Evolutionary conservation across 441 rosid species (phyloP), one percentile per base, ranked within the genome.

Genomic region (Pelargonium myrrhifolium): DNA sequence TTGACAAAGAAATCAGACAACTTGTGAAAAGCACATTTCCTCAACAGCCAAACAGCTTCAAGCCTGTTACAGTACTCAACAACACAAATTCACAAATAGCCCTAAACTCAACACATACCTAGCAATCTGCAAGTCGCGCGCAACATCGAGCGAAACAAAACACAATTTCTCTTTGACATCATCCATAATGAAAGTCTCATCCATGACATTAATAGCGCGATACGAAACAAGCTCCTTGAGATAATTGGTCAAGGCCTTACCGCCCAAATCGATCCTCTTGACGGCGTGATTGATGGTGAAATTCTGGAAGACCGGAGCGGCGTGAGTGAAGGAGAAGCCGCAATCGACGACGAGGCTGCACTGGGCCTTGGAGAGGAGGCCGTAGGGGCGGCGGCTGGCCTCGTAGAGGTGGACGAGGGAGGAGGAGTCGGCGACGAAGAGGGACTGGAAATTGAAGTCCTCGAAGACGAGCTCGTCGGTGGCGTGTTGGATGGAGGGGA

Each of bases 151-250:
- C 6, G 97, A 88, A 64, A 93, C 99, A 69, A 89, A 91, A 75
- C 96, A 93, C 62, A 93, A 85, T 77, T 84, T 91, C 89, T 93
- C 99, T 68, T 91, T 93, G 7, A 89, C 97, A 86, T 93, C 95
- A 66, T 93, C 97, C 73, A 91, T 84, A 1, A 89, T 51, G 74
- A 91, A 89, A 66, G 87, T 88, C 71, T 93, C 93, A 45, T 93
- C 97, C 93, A 83, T 91, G 0, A 93, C 88, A 82, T 88, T 91
- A 6, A 93, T 68, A 3, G 93, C 67, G 14, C 97, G 85, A 73
- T 89, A 93, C 0, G 97, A 91, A 9, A 93, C 89, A 74, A 91
- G 67, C 66, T 91, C 99, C 74, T 93, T 93, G 79, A 93, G 75
- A 75, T 88, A 89, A 73, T 93, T 93, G 4, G 99, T 91, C 78